phyloP scores from a whole-genome alignment of 441 rosid species.

The Eruca vesicaria region DNA sequence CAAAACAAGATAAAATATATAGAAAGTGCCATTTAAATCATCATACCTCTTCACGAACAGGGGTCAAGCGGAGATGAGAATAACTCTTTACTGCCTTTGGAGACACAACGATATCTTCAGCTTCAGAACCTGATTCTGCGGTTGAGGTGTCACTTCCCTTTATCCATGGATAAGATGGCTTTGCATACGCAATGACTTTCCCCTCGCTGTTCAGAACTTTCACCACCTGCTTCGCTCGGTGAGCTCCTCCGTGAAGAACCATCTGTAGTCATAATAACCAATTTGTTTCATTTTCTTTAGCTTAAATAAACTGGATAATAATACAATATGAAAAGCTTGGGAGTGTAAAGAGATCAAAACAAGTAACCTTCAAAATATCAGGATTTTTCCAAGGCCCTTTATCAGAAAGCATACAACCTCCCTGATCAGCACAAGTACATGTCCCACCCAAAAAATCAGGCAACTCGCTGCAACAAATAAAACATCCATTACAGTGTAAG shows the following conservation, averaged over 20 bases:
- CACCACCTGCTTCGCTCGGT: conserved; percentile 76
- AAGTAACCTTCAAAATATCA: conserved; percentile 55
- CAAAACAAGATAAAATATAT: background rate
- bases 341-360: background rate
- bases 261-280: conserved; percentile 50
- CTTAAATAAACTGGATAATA: background rate
- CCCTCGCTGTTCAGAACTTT: conserved; percentile 91
- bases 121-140: conserved; percentile 97
- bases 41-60: conserved; percentile 89
- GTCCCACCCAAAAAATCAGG: conserved; percentile 83
- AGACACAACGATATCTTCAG: conserved; percentile 78
- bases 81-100: conserved; percentile 81
- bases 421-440: conserved; percentile 74
- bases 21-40: conserved; percentile 6
- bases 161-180: conserved; percentile 73
- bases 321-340: background rate
- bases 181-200: conserved; percentile 85
- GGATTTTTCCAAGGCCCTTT: conserved; percentile 96
- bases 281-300: background rate
- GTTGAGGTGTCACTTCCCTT: conserved; percentile 91
- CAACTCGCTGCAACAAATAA: conserved; percentile 55
- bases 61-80: conserved; percentile 85
- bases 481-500: conserved; percentile 1
- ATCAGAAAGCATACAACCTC: conserved; percentile 86
- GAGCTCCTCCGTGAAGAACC: conserved; percentile 73